phyloP scores from a whole-genome alignment of 192 early-diverging fungal species.

The Linnemannia zychae region DNA sequence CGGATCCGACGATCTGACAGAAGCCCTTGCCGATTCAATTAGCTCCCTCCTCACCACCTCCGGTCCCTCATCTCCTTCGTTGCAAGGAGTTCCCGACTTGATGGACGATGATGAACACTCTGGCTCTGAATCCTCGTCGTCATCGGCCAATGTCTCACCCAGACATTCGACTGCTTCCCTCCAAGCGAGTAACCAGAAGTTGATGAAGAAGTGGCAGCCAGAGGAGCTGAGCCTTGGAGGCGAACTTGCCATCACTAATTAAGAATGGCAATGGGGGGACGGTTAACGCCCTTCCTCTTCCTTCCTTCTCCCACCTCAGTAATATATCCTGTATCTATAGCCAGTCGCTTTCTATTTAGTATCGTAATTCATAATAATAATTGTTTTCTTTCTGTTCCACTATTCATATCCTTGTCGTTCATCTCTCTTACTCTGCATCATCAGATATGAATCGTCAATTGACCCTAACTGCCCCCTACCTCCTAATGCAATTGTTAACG shows the following conservation, averaged over 20 bases:
- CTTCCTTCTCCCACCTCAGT: neutral
- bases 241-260: neutral
- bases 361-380: constrained; percentile 2
- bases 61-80: constrained; percentile 9
- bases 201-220: constrained; percentile 5
- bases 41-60: constrained; percentile 33
- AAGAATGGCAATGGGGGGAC: neutral
- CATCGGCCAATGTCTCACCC: constrained; percentile 34
- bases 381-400: neutral
- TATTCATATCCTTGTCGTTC: neutral
- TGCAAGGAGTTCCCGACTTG: constrained; percentile 38
- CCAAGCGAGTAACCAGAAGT: neutral
- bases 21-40: constrained; percentile 47
- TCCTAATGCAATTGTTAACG: too few species aligned
- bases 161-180: constrained; percentile 44
- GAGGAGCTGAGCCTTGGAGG: constrained; percentile 7
- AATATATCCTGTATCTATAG: constrained; percentile 8
- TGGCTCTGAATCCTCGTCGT: constrained; percentile 22
- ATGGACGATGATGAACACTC: constrained; percentile 30
- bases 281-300: neutral
- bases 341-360: neutral
- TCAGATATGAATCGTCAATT: too few species aligned
- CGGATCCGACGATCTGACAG: constrained; percentile 30
- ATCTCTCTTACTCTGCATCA: neutral
- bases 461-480: too few species aligned